Conservation (phyloP, 2,329 filamentous ascomycete genomes). For the Trichoderma citrinoviride region DNA sequence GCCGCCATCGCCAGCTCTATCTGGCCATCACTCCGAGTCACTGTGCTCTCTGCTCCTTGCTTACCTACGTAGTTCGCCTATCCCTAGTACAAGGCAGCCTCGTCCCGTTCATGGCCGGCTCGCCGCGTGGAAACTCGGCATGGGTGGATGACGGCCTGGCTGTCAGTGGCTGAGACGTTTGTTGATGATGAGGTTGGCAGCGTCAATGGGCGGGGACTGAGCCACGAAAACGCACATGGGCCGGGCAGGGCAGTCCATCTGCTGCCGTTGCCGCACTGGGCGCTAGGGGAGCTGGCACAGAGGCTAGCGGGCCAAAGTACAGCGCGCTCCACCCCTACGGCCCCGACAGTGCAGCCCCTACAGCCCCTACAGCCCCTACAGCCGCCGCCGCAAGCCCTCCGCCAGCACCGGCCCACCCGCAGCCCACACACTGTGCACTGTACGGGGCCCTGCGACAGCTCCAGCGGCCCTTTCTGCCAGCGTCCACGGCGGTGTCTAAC, state of each 20-base stretch:
- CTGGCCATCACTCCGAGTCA: neutral
- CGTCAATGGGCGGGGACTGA: neutral
- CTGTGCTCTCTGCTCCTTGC: no score
- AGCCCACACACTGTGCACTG: neutral
- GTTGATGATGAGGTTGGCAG: neutral
- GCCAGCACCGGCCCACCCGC: conserved; percentile 9
- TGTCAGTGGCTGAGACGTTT: conserved; percentile 8
- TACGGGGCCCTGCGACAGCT: conserved; percentile 16
- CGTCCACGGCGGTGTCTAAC: neutral
- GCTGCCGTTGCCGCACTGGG: conserved; percentile 4
- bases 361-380: neutral
- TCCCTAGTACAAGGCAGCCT: neutral
- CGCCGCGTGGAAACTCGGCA: conserved; percentile 1
- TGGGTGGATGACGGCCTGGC: conserved; percentile 14
- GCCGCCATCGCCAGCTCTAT: neutral
- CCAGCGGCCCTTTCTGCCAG: conserved; percentile 4
- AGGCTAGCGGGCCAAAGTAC: neutral
- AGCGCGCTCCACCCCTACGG: conserved; percentile 10
- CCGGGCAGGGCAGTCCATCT: neutral
- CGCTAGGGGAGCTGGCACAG: conserved; percentile 18
- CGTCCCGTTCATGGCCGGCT: neutral
- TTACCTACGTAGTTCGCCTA: no score
- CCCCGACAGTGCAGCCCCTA: neutral
- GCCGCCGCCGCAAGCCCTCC: conserved; percentile 15
- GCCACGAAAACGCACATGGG: neutral